Evolutionary conservation across 2,329 filamentous ascomycete species (phyloP).

Genomic region (Nothomitra cinnamomea): DNA sequence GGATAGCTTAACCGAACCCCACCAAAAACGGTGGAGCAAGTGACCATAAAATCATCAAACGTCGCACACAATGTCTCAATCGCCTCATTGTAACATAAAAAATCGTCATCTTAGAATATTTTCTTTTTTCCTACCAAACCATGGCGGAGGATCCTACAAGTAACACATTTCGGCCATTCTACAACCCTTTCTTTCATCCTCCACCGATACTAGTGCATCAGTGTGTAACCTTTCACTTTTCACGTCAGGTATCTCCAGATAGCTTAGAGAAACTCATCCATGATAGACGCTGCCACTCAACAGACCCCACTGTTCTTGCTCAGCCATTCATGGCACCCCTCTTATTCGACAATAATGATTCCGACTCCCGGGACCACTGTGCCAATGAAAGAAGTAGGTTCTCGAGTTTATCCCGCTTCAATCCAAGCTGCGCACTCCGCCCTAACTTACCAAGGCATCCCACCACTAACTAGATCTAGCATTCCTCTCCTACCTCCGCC

Average conservation of each 20-base stretch:
- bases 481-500: slow-evolving; percentile 80
- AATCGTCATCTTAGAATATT: no score
- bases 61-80: slow-evolving; percentile 8
- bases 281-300: slow-evolving; percentile 17
- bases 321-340: slow-evolving; percentile 49
- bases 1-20: slow-evolving; percentile 14
- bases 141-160: slow-evolving; percentile 13
- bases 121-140: no score
- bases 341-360: slow-evolving; percentile 57
- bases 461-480: slow-evolving; percentile 19
- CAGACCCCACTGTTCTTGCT: slow-evolving; percentile 33
- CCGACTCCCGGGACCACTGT: slow-evolving; percentile 61
- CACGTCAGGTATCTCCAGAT: background rate
- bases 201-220: slow-evolving; percentile 33
- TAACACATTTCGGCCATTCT: slow-evolving; percentile 31
- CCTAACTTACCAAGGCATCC: background rate
- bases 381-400: slow-evolving; percentile 53
- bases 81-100: no score
- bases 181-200: slow-evolving; percentile 27
- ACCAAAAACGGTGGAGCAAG: slow-evolving; percentile 12
- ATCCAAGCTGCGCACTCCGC: no score
- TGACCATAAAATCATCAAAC: slow-evolving; percentile 16
- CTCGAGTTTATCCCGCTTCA: slow-evolving; percentile 24
- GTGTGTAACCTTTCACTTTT: slow-evolving; percentile 18
- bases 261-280: background rate